Evolutionary conservation across 192 early-diverging fungal species (phyloP), one percentile per base, ranked within the genome.

Genomic region (Entophlyctis helioformis): DNA sequence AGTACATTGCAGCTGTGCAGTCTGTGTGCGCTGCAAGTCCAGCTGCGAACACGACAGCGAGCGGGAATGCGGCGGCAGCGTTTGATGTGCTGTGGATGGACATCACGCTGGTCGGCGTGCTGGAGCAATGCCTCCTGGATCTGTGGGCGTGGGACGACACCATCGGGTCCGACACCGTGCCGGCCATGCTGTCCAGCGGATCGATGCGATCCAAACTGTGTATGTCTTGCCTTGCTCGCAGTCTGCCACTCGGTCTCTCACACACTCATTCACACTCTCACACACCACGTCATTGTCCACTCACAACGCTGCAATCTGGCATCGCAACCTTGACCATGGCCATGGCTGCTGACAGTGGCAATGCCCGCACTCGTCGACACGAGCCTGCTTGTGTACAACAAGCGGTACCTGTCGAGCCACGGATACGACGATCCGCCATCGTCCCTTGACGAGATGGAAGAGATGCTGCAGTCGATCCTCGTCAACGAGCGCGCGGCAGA

Each of bases 1-100:
- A n/a, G n/a, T n/a, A n/a, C n/a, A n/a, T n/a, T n/a, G n/a, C n/a
- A n/a, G n/a, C n/a, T n/a, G n/a, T n/a, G n/a, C n/a, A n/a, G n/a
- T n/a, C n/a, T n/a, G n/a, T n/a, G n/a, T n/a, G n/a, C n/a, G n/a
- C n/a, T n/a, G n/a, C n/a, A n/a, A n/a, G n/a, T n/a, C n/a, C n/a
- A n/a, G n/a, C n/a, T n/a, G n/a, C n/a, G n/a, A n/a, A n/a, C n/a
- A n/a, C n/a, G n/a, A n/a, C n/a, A n/a, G n/a, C n/a, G n/a, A n/a
- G 40, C 9, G 34, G 33, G 27, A 51, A 36, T 3, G 29, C 40
- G 15, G 31, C 12, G 1, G 43, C 39, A 13, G 31, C 20, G 47
- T 68, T 54, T 50, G 66, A 68, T 50, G 54, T 68, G 10, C 49
- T 68, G 12, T 56, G 63, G 56, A 24, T 63, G 15, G 44, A 57